Evolutionary conservation across 331 rosid species (phyloP), one percentile per base, ranked within the genome.

Genomic region (Quercus lobata): DNA sequence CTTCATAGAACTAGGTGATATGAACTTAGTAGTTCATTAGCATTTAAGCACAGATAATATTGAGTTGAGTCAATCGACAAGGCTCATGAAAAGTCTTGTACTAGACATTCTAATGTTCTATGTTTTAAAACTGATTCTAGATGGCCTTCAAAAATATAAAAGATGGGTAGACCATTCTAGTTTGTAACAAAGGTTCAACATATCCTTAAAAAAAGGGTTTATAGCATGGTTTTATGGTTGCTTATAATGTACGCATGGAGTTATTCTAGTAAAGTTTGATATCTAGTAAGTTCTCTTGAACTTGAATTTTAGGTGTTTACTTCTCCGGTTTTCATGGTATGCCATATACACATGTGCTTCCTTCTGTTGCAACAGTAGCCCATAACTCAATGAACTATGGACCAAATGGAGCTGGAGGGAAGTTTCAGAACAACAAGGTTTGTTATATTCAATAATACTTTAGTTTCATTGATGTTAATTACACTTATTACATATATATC

Each of bases 371-470:
- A 83, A 85, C 96, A 85, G 89, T 93, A 6, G 76, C 92, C 6
- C 89, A 90, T 83, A 90, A 88, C 82, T 74, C 88, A 75, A 69
- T 83, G 83, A 84, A 80, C 82, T 89, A 91, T 79, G 91, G 92
- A 82, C 74, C 91, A 70, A 91, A 96, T 80, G 97, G 93, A 57
- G 88, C 78, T 83, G 96, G 91, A 74, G 94, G 87, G 72, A 93
- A 91, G 92, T 86, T 89, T 74, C 96, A 76, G 87, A 90, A 89
- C 71, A 84, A 78, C 85, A 96, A 96, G 99, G 99, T 96, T 89
- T 75, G 75, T 78, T 60, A 77, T 75, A 44, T 69, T 57, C 76
- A 84, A 56, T 72, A 46, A 69, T 57, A 72, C 58, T 74, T 78
- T 72, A 44, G 72, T 62, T 34, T 75, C 72, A 62, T 73, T 57